Conservation (phyloP, 2,329 filamentous ascomycete genomes). For the Aspergillus transmontanensis region DNA sequence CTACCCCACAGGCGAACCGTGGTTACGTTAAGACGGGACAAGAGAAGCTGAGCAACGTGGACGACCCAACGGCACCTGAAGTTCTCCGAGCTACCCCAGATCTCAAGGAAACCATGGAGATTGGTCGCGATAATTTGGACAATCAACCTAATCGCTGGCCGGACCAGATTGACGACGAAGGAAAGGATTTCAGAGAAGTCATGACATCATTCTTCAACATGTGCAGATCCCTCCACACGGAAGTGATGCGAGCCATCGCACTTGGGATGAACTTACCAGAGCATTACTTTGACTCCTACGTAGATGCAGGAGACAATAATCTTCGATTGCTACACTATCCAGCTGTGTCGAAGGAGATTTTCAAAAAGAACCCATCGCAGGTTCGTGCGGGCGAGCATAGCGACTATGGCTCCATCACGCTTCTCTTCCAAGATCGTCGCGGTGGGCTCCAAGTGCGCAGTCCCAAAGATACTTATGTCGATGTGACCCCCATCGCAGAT, state of each 20-base stretch:
- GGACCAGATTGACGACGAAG: constrained; percentile 53
- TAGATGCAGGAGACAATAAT: constrained; percentile 70
- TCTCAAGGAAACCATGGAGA: constrained; percentile 63
- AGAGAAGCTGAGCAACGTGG: constrained; percentile 68
- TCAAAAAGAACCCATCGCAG: constrained; percentile 66
- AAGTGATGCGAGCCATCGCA: constrained; percentile 83
- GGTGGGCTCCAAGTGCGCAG: constrained; percentile 66
- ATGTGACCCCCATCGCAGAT: constrained; percentile 78
- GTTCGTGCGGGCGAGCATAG: constrained; percentile 79
- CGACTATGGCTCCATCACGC: constrained; percentile 59
- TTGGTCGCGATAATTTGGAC: constrained; percentile 62
- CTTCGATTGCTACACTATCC: constrained; percentile 79
- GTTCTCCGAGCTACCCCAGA: constrained; percentile 55
- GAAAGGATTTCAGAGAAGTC: constrained; percentile 64
- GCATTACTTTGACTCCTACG: constrained; percentile 74
- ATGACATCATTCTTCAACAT: constrained; percentile 76
- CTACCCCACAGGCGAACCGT: constrained; percentile 70
- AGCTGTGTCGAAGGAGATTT: constrained; percentile 65
- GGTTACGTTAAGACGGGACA: constrained; percentile 72
- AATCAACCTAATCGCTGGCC: constrained; percentile 80
- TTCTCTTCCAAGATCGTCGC: constrained; percentile 59
- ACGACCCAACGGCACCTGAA: constrained; percentile 59
- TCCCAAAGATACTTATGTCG: constrained; percentile 75
- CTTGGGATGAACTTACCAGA: constrained; percentile 75
- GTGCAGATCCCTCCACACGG: constrained; percentile 72